Percentiles rank a stretch among this genome's conserved stretches.
Evolutionary conservation across 805 yeast genomes (phyloP).

Genomic region (Candida railenensis): DNA sequence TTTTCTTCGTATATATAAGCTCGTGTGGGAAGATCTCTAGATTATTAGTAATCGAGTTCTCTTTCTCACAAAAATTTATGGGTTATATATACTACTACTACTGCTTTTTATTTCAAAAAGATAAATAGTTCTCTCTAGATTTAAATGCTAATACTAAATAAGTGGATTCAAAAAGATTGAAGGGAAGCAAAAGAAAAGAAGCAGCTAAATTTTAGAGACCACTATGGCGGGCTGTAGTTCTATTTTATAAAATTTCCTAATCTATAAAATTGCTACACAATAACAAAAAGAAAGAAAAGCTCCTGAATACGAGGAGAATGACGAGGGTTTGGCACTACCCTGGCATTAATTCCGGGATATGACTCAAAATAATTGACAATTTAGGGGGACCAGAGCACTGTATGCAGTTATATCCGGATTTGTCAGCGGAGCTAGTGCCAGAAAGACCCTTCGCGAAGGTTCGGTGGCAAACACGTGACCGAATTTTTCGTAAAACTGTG

Average conservation of each 20-base stretch:
- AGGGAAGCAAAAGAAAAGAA: neutral
- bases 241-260: constrained; percentile 1
- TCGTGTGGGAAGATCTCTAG: neutral
- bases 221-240: neutral
- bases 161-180: too few species aligned
- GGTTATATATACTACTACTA: neutral
- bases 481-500: neutral
- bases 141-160: neutral
- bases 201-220: neutral
- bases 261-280: constrained; percentile 2
- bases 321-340: neutral
- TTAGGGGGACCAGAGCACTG: neutral
- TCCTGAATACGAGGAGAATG: neutral
- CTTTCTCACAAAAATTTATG: neutral
- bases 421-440: constrained; percentile 3
- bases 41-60: neutral
- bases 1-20: neutral
- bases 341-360: neutral
- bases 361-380: constrained; percentile 1
- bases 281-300: neutral
- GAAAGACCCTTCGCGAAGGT: constrained; percentile 3
- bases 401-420: constrained; percentile 6
- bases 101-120: neutral
- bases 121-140: neutral
- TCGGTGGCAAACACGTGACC: constrained; percentile 8